Conservation (phyloP, 2,329 filamentous ascomycete genomes). For the Penicillium sclerotigenum region DNA sequence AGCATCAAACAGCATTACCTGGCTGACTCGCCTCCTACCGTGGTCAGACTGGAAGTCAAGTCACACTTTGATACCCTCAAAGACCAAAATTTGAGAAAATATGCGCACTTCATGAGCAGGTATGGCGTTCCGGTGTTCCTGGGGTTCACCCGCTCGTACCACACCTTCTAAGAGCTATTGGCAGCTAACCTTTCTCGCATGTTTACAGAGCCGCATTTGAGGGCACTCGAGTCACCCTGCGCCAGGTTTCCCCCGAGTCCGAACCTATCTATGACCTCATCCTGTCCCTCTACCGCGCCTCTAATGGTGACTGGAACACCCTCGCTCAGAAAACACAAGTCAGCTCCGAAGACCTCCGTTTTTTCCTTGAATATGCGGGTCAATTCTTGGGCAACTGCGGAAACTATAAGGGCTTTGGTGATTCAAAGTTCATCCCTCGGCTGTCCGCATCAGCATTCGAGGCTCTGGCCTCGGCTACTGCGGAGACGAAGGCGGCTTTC, state of each 20-base stretch:
- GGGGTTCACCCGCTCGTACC: slow-evolving; percentile 19
- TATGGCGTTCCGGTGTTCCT: slow-evolving; percentile 36
- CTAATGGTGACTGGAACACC: slow-evolving; percentile 67
- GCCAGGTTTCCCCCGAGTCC: slow-evolving; percentile 78
- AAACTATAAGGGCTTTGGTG: slow-evolving; percentile 85
- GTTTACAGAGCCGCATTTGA: slow-evolving; percentile 66
- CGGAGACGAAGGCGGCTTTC: slow-evolving; percentile 63
- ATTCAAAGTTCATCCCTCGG: slow-evolving; percentile 77
- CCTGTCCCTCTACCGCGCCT: slow-evolving; percentile 64
- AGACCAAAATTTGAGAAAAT: slow-evolving; percentile 69
- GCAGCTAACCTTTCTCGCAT: slow-evolving; percentile 12
- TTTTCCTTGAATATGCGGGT: slow-evolving; percentile 72
- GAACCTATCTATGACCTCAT: slow-evolving; percentile 81
- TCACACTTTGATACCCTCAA: slow-evolving; percentile 75
- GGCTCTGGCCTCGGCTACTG: slow-evolving; percentile 58
- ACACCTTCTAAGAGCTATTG: background rate
- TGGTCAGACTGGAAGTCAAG: slow-evolving; percentile 85
- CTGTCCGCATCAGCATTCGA: slow-evolving; percentile 62
- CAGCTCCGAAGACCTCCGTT: slow-evolving; percentile 60
- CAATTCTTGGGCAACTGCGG: slow-evolving; percentile 78
- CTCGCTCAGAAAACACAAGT: slow-evolving; percentile 64
- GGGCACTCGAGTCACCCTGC: slow-evolving; percentile 73
- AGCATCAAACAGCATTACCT: slow-evolving; percentile 65
- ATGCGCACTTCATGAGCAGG: slow-evolving; percentile 86
- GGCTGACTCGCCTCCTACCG: slow-evolving; percentile 82